Conservation (phyloP, 148 eudicot genomes). For the Chenopodium album region DNA sequence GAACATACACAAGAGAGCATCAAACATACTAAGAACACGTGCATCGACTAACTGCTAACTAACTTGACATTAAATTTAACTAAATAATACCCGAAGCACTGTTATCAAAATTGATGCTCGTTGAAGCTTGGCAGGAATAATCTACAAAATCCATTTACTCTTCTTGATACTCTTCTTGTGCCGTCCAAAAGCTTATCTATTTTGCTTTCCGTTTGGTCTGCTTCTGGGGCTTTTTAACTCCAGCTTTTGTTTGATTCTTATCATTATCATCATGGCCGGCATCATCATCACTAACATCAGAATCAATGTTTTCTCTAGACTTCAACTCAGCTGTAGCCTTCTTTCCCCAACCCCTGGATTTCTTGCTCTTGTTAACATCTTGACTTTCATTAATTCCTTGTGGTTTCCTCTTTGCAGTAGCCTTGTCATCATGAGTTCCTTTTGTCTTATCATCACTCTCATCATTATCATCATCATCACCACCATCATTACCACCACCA, state of each 20-base stretch:
- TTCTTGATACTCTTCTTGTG: background rate
- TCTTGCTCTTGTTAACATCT: conserved; percentile 19
- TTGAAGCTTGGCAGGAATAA: conserved; percentile 4
- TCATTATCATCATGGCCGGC: conserved; percentile 17
- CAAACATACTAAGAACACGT: background rate
- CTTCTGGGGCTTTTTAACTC: conserved; percentile 25
- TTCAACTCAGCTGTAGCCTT: conserved; percentile 17
- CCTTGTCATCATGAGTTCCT: conserved; percentile 33
- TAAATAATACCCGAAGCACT: background rate
- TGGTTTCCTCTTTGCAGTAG: conserved; percentile 43
- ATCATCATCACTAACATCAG: conserved; percentile 26
- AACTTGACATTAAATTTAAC: background rate
- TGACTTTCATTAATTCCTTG: background rate
- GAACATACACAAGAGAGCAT: background rate
- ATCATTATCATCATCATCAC: conserved; percentile 18
- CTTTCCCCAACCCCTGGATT: conserved; percentile 20
- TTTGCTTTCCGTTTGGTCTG: conserved; percentile 35
- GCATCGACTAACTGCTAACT: background rate
- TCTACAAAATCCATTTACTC: background rate
- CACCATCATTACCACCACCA: conserved; percentile 10
- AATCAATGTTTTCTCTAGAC: conserved; percentile 10
- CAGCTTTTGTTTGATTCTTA: conserved; percentile 18
- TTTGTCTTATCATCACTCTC: conserved; percentile 29
- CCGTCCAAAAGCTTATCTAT: conserved; percentile 10
- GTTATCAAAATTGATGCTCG: background rate